Base-by-base conservation (phyloP, 176 grass and related monocot genomes). In the Ananas comosus region DNA sequence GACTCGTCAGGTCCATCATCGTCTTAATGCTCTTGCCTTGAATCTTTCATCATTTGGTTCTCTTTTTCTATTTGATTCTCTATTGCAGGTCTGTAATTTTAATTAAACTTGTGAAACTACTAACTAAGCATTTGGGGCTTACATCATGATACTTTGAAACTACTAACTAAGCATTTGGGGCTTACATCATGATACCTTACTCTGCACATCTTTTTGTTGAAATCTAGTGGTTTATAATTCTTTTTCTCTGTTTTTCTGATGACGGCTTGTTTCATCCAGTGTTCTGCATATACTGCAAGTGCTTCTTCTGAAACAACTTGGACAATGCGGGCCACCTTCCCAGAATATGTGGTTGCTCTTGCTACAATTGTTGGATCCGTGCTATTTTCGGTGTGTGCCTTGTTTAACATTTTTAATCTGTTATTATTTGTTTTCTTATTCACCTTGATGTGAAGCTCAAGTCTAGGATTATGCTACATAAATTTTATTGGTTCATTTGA, bases 271-370 rank as follows among this genome's bases (percentile, higher is more conserved):
- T 52, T 23, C 66, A 50, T 70, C 51, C 77, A 99, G 94, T 99
- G 94, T 75, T 83, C 87, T 50, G 89, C 94, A 77, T 93, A 76
- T 67, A 80, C 71, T 23, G 94, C 94, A 80, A 73, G 74, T 1
- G 22, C 87, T 42, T 80, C 77, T 23, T 93, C 95, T 48, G 80
- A 88, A 88, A 88, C 80, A 70, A 99, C 90, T 64, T 99, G 95
- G 95, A 93, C 95, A 64, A 93, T 93, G 95, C 86, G 90, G 3
- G 57, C 95, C 33, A 82, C 82, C 66, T 99, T 99, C 78, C 95
- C 95, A 53, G 95, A 93, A 91, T 99, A 99, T 76, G 82, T 99
- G 10, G 95, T 99, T 52, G 95, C 95, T 81, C 89, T 99, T 69
- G 81, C 90, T 71, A 99, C 94, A 59, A 88, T 99, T 9, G 94